Percentiles rank a stretch among this genome's conserved stretches.
phyloP scores from a whole-genome alignment of 179 eudicot genomes.

The Spergularia azorica region DNA sequence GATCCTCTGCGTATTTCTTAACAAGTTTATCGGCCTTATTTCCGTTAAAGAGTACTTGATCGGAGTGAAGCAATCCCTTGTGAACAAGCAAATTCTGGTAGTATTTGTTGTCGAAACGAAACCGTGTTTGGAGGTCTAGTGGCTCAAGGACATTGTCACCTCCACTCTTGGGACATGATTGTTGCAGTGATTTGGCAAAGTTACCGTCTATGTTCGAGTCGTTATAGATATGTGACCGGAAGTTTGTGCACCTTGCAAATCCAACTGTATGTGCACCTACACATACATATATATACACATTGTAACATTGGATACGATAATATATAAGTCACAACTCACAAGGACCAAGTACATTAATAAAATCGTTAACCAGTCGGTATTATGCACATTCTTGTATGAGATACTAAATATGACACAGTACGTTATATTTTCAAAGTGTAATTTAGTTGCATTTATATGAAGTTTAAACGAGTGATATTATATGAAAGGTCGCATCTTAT shows the following conservation, averaged over 20 bases:
- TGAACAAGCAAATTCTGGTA: slow-evolving; percentile 31
- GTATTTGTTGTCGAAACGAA: slow-evolving; percentile 40
- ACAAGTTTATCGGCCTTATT: slow-evolving; percentile 34
- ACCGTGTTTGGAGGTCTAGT: slow-evolving; percentile 36
- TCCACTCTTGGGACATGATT: slow-evolving; percentile 34
- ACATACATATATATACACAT: background rate
- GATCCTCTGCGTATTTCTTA: slow-evolving; percentile 16
- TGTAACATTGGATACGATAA: background rate
- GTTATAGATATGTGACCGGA: slow-evolving; percentile 40
- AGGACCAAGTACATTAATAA: too few relatives aligned
- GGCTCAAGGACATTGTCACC: slow-evolving; percentile 36
- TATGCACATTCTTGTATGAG: too few relatives aligned
- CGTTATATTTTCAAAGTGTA: too few relatives aligned
- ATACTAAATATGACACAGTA: too few relatives aligned
- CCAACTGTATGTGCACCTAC: slow-evolving; percentile 52
- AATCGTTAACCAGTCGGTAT: too few relatives aligned
- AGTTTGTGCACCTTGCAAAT: slow-evolving; percentile 44
- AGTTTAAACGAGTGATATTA: too few relatives aligned
- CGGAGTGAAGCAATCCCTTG: slow-evolving; percentile 55
- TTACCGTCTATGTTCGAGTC: slow-evolving; percentile 38
- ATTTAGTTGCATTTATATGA: too few relatives aligned
- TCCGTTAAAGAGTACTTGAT: slow-evolving; percentile 48
- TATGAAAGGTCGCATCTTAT: too few relatives aligned
- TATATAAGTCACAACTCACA: too few relatives aligned
- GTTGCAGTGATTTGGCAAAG: slow-evolving; percentile 38